Base-by-base conservation (phyloP, 169 alveolate species). In the Plasmodium coatneyi region DNA sequence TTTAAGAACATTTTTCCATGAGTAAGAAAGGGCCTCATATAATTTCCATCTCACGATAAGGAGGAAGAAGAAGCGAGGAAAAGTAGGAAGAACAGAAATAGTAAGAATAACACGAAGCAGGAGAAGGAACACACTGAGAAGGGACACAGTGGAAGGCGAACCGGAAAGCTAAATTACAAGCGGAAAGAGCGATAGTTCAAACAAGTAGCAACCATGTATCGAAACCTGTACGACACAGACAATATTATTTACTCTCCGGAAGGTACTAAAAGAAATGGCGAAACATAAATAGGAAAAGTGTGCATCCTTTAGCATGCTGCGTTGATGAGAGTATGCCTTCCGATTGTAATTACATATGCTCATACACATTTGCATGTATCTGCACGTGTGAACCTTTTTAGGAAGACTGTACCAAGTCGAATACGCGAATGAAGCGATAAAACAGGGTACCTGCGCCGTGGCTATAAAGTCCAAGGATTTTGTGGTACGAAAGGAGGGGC, bases 361-460 rank as follows among this genome's bases (percentile, higher is more conserved):
- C 5, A 36, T 28, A 76, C 76, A 83, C 14, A 83, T 71, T 30
- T 83, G 74, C 72, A 28, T 83, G 39, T 10, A 36, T 70, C 46
- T 46, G 22, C 28, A 9, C 60, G 76, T 28, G 14, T 84, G 66
- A 41, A 84, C 7, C 2, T 60, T 87, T 87, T 52, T 54, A 87
- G 98, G 98, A 54, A 98, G 99, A 71, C 94, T 98, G 43, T 98
- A 98, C 80, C 98, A 98, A 95, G 98, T 98, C 54, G 99, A 99
- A 93, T 98, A 99, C 95, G 99, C 99, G 5, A 98, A 97, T 98
- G 99, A 98, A 92, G 99, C 99, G 16, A 99, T 98, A 22, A 98
- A 99, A 89, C 99, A 98, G 92, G 99, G 99, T 16, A 97, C 99
- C 66, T 97, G 98, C 36, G 96, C 98, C 32, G 97, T 98, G 30